phyloP scores from a whole-genome alignment of 2,329 filamentous ascomycete genomes.

The Xylariales sp. region DNA sequence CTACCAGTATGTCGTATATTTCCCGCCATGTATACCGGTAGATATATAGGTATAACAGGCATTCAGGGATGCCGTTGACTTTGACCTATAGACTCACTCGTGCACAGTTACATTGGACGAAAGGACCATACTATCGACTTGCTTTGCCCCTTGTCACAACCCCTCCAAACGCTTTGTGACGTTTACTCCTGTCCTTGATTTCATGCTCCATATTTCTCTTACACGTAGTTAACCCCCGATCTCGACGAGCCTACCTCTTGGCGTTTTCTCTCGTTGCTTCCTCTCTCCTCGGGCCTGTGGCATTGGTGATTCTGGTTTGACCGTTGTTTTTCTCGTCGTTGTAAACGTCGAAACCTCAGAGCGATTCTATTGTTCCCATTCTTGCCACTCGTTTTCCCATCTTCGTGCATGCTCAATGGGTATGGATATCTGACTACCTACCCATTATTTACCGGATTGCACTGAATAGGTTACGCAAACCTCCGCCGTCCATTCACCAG shows the following conservation, averaged over 20 bases:
- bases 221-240: constrained; percentile 30
- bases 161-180: constrained; percentile 27
- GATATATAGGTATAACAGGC: no score
- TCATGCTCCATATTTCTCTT: constrained; percentile 34
- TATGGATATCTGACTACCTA: constrained; percentile 16
- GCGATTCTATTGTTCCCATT: constrained; percentile 4
- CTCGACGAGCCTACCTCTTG: constrained; percentile 10
- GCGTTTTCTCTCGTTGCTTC: constrained; percentile 29
- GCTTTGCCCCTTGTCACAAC: constrained; percentile 2
- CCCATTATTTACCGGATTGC: background rate
- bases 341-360: background rate
- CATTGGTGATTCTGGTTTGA: constrained; percentile 25
- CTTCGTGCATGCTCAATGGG: constrained; percentile 42
- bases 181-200: constrained; percentile 29
- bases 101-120: background rate
- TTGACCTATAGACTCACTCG: no score
- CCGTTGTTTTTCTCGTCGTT: constrained; percentile 13
- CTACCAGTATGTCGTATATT: no score
- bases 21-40: background rate
- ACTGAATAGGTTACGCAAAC: background rate
- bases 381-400: constrained; percentile 32
- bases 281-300: constrained; percentile 4
- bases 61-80: background rate
- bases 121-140: constrained; percentile 5
- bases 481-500: background rate